phyloP scores from a whole-genome alignment of 371 early-diverging fungal species.

The Mortierella polycephala region DNA sequence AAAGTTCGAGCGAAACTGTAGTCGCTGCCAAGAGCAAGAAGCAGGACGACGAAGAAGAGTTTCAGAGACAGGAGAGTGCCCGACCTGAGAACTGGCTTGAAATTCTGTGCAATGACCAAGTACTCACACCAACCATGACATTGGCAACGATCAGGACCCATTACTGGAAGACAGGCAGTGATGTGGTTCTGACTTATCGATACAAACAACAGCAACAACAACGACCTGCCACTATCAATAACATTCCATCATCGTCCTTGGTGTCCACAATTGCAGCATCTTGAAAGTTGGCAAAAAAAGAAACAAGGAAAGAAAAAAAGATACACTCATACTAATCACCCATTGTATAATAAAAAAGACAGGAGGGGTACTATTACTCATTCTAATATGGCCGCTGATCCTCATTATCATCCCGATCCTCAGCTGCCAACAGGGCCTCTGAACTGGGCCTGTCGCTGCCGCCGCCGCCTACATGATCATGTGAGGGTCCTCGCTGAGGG shows the following conservation, averaged over 20 bases:
- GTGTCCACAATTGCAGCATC: background rate
- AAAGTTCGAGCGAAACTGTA: background rate
- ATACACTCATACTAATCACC: too few relatives aligned
- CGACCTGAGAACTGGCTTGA: conserved; percentile 76
- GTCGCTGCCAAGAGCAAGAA: conserved; percentile 7
- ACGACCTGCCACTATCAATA: background rate
- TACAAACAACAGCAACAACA: conserved; percentile 33
- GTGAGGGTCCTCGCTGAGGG: background rate
- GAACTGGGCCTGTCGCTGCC: conserved; percentile 23
- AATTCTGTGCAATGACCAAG: conserved; percentile 81
- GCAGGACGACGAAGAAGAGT: conserved; percentile 30
- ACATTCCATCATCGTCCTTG: background rate
- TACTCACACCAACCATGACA: conserved; percentile 77
- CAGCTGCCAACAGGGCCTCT: conserved; percentile 25
- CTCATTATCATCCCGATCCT: background rate
- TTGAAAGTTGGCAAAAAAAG: background rate
- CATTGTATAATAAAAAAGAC: background rate
- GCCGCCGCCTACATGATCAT: conserved; percentile 12
- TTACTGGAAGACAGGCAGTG: conserved; percentile 86
- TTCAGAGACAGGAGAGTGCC: conserved; percentile 28
- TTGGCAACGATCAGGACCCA: conserved; percentile 85
- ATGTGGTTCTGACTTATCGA: conserved; percentile 76
- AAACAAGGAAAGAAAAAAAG: too few relatives aligned
- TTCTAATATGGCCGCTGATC: background rate
- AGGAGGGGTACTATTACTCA: background rate